Conservation (phyloP, 2,329 filamentous ascomycete species). For the Aotearoamyces nothofagi region DNA sequence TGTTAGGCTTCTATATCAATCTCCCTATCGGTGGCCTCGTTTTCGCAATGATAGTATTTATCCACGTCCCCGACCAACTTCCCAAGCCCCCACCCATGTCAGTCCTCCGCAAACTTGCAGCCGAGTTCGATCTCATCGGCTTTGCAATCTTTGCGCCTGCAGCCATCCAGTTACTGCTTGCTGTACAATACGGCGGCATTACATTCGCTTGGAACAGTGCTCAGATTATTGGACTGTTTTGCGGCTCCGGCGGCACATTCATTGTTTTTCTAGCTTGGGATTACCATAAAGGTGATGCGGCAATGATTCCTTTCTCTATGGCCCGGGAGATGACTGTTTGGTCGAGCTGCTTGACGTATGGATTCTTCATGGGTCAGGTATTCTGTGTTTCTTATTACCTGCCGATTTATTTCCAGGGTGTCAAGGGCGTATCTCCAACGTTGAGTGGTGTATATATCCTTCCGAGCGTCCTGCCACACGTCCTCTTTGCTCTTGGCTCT, state of each 20-base stretch:
- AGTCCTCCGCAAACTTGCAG: constrained; percentile 57
- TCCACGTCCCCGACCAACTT: constrained; percentile 33
- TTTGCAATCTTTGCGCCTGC: constrained; percentile 18
- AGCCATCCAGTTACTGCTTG: constrained; percentile 43
- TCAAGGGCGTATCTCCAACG: constrained; percentile 52
- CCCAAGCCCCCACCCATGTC: constrained; percentile 44
- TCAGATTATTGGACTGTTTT: constrained; percentile 59
- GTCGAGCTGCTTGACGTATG: constrained; percentile 50
- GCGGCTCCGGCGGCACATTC: constrained; percentile 33
- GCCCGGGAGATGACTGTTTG: constrained; percentile 62
- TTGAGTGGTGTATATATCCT: constrained; percentile 62
- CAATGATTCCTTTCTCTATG: constrained; percentile 24
- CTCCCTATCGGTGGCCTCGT: constrained; percentile 22
- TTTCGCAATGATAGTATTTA: constrained; percentile 18
- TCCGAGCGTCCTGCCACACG: constrained; percentile 49
- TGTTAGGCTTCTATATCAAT: constrained; percentile 35
- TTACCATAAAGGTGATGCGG: constrained; percentile 57
- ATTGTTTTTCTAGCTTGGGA: constrained; percentile 38
- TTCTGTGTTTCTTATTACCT: constrained; percentile 9
- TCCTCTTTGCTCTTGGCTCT: constrained; percentile 35
- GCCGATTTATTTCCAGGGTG: constrained; percentile 65
- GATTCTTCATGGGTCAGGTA: constrained; percentile 56
- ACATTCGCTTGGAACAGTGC: constrained; percentile 59
- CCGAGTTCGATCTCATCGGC: constrained; percentile 18
- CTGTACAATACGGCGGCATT: constrained; percentile 66